These are phyloP conservation scores for Botrytis paeoniae DNA, from an alignment of 2,329 filamentous ascomycete genomes.

Conservation along the genomic window DNA sequence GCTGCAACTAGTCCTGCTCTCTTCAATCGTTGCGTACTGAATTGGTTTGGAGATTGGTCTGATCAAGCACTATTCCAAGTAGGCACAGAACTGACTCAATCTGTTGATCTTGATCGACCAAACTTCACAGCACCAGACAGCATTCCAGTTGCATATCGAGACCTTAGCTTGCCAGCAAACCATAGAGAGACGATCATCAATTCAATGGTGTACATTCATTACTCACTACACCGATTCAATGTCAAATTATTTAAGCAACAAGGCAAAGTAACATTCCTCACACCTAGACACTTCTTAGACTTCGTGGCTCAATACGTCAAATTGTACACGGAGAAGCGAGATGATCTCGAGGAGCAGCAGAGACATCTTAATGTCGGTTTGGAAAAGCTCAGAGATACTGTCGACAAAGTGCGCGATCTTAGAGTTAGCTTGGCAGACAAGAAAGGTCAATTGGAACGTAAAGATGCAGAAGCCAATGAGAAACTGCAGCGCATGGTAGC, in stretches of 20 bases:
- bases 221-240: conserved; percentile 90
- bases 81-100: conserved; percentile 89
- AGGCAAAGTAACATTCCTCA: conserved; percentile 87
- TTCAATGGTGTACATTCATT: conserved; percentile 98
- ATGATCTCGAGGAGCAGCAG: conserved; percentile 97
- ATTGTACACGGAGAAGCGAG: conserved; percentile 96
- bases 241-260: conserved; percentile 85
- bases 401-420: conserved; percentile 93
- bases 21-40: conserved; percentile 99
- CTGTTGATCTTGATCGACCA: conserved; percentile 88
- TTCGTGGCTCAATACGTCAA: conserved; percentile 98
- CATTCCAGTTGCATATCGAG: conserved; percentile 88
- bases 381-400: conserved; percentile 93
- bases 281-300: conserved; percentile 93
- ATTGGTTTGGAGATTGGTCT: conserved; percentile 99
- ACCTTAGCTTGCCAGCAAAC: conserved; percentile 77
- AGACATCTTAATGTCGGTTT: conserved; percentile 97
- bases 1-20: conserved; percentile 95
- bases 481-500: conserved; percentile 97
- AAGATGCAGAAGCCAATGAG: conserved; percentile 93
- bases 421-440: conserved; percentile 89
- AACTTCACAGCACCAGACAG: conserved; percentile 85
- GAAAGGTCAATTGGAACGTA: conserved; percentile 87
- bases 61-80: conserved; percentile 99
- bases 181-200: conserved; percentile 94